phyloP scores from a whole-genome alignment of 805 yeast genomes.

The Wickerhamiella cacticola region DNA sequence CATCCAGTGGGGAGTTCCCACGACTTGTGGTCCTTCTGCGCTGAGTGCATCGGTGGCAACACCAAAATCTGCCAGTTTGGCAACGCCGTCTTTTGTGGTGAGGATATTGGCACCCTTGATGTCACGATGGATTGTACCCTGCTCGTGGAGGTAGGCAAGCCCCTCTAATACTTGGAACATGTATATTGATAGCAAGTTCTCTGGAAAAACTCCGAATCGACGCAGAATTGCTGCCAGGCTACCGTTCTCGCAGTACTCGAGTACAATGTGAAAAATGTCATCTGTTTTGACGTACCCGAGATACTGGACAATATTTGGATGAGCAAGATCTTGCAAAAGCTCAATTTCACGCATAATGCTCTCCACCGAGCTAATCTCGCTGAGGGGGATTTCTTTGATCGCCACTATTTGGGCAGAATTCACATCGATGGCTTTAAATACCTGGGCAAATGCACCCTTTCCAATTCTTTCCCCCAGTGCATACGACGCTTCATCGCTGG shows the following conservation, averaged over 20 bases:
- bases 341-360: slow-evolving; percentile 55
- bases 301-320: slow-evolving; percentile 55
- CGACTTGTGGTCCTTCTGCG: slow-evolving; percentile 26
- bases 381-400: slow-evolving; percentile 62
- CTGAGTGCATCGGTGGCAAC: slow-evolving; percentile 41
- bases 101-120: slow-evolving; percentile 65
- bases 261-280: slow-evolving; percentile 42
- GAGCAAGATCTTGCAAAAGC: slow-evolving; percentile 49
- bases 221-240: slow-evolving; percentile 46
- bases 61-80: slow-evolving; percentile 68
- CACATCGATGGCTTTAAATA: slow-evolving; percentile 60
- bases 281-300: slow-evolving; percentile 52
- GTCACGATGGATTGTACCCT: slow-evolving; percentile 67
- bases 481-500: slow-evolving; percentile 22
- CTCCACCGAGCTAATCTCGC: slow-evolving; percentile 28
- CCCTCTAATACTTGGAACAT: slow-evolving; percentile 48
- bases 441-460: slow-evolving; percentile 83
- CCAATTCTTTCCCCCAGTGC: slow-evolving; percentile 54
- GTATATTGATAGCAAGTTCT: slow-evolving; percentile 38
- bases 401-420: slow-evolving; percentile 62
- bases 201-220: slow-evolving; percentile 44
- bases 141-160: slow-evolving; percentile 51
- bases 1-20: slow-evolving; percentile 98
- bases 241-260: slow-evolving; percentile 55
- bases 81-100: slow-evolving; percentile 47